These are phyloP conservation scores for Colletotrichum gigasporum DNA, from an alignment of 2,329 filamentous ascomycete genomes.

Conservation along the genomic window DNA sequence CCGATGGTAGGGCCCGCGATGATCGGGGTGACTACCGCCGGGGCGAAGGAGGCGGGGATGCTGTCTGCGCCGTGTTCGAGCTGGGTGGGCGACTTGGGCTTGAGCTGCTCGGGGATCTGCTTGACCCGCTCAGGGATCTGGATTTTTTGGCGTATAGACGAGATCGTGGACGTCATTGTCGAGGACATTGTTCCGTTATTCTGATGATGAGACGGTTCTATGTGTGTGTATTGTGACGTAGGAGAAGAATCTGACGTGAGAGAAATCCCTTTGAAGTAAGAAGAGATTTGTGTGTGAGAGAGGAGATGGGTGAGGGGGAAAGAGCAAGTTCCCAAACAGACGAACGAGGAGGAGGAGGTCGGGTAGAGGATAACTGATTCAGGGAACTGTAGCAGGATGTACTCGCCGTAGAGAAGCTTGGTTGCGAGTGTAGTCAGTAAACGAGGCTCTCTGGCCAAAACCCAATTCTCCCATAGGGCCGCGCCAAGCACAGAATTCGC, in stretches of 20 bases:
- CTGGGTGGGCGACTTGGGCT: slow-evolving; percentile 25
- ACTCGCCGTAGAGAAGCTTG: background rate
- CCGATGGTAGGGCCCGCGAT: slow-evolving; percentile 20
- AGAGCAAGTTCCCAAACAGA: too few species aligned
- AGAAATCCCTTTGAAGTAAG: background rate
- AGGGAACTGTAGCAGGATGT: slow-evolving; percentile 14
- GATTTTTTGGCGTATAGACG: slow-evolving; percentile 23
- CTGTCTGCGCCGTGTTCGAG: slow-evolving; percentile 25
- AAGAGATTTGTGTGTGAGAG: too few species aligned
- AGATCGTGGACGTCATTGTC: background rate
- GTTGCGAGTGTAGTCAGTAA: background rate
- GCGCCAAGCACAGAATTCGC: too few species aligned
- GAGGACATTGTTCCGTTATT: background rate
- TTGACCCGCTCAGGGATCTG: slow-evolving; percentile 24
- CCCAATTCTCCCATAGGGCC: background rate
- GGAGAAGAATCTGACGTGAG: background rate
- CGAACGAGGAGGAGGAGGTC: background rate
- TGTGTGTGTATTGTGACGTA: background rate
- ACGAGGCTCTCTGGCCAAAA: background rate
- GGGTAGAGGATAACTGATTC: background rate
- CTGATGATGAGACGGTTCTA: background rate
- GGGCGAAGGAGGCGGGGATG: slow-evolving; percentile 23
- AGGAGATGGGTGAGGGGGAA: background rate
- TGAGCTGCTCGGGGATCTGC: slow-evolving; percentile 25
- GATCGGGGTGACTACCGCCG: slow-evolving; percentile 22